Conservation (phyloP, 179 eudicot genomes). For the Beta corolliflora region DNA sequence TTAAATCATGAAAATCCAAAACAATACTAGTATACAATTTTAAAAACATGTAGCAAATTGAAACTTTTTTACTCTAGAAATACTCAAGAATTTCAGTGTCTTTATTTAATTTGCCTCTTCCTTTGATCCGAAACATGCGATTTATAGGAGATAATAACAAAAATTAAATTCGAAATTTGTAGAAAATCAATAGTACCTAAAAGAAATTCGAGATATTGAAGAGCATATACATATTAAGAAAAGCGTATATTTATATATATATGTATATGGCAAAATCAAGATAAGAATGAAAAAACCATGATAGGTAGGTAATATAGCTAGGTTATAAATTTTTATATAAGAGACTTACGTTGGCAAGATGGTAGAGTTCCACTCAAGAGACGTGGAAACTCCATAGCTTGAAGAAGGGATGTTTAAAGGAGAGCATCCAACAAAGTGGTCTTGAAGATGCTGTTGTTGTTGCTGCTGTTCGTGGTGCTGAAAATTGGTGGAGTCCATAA, state of each 20-base stretch:
- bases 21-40: not conserved
- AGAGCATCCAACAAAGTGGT: slow-evolving; percentile 43
- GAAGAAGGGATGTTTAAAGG: slow-evolving; percentile 28
- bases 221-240: not conserved
- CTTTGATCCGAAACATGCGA: not conserved
- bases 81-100: not conserved
- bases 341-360: slow-evolving; percentile 37
- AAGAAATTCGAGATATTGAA: not conserved
- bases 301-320: too few relatives aligned
- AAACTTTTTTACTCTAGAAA: not conserved
- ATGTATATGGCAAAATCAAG: too few relatives aligned
- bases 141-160: not conserved
- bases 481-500: slow-evolving; percentile 55
- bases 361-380: slow-evolving; percentile 29
- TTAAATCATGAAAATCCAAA: not conserved
- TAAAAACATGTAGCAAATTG: not conserved
- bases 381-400: slow-evolving; percentile 36
- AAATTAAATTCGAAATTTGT: not conserved
- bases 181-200: not conserved
- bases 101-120: not conserved
- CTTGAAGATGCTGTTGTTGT: slow-evolving; percentile 33
- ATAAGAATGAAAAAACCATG: too few relatives aligned
- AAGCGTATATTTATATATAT: too few relatives aligned
- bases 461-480: slow-evolving; percentile 32
- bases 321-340: not conserved